phyloP scores from a whole-genome alignment of 495 filamentous ascomycete species.

The Pyrenopolyporus hunteri region DNA sequence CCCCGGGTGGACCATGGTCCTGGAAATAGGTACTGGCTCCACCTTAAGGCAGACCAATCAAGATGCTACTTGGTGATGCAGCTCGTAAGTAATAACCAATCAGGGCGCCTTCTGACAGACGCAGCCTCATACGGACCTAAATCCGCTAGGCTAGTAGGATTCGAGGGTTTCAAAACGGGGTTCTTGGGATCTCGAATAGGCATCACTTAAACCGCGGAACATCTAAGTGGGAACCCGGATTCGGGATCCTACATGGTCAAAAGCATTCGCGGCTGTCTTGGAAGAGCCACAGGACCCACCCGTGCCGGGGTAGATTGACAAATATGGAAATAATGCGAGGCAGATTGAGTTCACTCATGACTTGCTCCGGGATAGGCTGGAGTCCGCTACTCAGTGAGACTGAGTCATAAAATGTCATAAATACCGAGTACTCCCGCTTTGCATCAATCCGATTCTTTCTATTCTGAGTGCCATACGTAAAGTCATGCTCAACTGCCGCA shows the following conservation, averaged over 20 bases:
- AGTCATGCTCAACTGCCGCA: no score
- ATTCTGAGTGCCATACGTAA: no score
- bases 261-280: conserved; percentile 10
- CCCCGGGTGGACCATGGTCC: conserved; percentile 16
- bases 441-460: no score
- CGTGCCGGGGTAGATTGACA: no score
- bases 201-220: conserved; percentile 7
- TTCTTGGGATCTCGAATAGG: conserved; percentile 16
- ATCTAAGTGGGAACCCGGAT: conserved; percentile 12
- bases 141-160: conserved; percentile 19
- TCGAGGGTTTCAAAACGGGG: conserved; percentile 11
- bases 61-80: background rate
- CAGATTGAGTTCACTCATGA: background rate
- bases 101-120: background rate
- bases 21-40: conserved; percentile 19
- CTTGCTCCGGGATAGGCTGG: no score
- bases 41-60: conserved; percentile 30
- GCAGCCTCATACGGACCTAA: conserved; percentile 18
- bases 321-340: background rate
- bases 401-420: no score
- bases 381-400: no score
- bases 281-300: conserved; percentile 14
- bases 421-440: no score
- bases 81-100: conserved; percentile 36
- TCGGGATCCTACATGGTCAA: conserved; percentile 2